A percentile compares a stretch with the other conserved stretches of the same genome.
These are phyloP conservation scores for Fusarium irregulare DNA, from an alignment of 2,329 filamentous ascomycete genomes.

Conservation along the genomic window DNA sequence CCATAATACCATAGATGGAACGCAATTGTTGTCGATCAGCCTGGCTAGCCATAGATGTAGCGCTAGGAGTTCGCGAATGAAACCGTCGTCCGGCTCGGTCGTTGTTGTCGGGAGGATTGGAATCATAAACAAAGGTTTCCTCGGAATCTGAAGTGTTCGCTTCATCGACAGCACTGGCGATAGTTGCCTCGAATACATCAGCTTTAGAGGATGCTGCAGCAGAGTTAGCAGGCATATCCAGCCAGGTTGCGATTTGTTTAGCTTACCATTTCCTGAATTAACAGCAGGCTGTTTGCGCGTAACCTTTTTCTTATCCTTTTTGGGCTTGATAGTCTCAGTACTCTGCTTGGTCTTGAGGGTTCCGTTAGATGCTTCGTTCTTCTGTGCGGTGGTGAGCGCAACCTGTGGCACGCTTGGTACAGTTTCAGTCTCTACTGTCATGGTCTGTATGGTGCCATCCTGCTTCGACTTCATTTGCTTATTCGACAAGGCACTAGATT, in stretches of 20 bases:
- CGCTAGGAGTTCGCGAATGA: conserved; percentile 94
- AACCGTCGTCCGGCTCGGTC: conserved; percentile 75
- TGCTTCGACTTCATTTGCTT: conserved; percentile 77
- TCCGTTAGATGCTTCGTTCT: conserved; percentile 72
- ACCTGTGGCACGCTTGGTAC: conserved; percentile 91
- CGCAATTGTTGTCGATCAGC: conserved; percentile 69
- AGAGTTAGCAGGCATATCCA: conserved; percentile 22
- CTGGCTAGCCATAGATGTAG: conserved; percentile 83
- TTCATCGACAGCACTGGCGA: conserved; percentile 95
- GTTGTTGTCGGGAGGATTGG: conserved; percentile 81
- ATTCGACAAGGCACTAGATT: conserved; percentile 72
- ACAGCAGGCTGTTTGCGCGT: conserved; percentile 79
- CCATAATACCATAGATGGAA: conserved; percentile 75
- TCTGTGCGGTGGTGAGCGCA: conserved; percentile 74
- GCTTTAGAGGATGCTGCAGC: conserved; percentile 73
- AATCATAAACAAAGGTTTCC: conserved; percentile 99
- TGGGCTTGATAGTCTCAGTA: conserved; percentile 94
- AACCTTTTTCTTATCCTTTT: conserved; percentile 88
- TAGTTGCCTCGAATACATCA: conserved; percentile 97
- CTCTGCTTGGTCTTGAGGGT: conserved; percentile 89
- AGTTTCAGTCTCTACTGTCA: conserved; percentile 98
- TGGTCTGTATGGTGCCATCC: conserved; percentile 84
- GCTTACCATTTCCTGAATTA: conserved; percentile 74
- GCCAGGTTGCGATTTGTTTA: conserved; percentile 30
- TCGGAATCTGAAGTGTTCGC: conserved; percentile 97